These are phyloP conservation scores for Gossypium stocksii DNA, from an alignment of 345 rosid species.

Conservation along the genomic window DNA sequence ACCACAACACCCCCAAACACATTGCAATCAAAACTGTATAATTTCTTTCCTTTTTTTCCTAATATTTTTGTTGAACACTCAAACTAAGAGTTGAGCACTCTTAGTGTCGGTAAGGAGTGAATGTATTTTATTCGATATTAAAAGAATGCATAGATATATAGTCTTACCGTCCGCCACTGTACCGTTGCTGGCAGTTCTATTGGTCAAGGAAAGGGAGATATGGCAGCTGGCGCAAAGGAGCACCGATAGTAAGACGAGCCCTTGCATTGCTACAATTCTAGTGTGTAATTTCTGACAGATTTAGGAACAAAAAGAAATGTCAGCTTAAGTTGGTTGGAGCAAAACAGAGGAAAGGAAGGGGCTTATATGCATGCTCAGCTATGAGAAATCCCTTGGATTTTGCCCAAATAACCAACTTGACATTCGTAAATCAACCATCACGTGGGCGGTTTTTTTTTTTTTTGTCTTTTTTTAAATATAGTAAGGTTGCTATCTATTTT, in stretches of 20 bases:
- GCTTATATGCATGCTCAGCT: background rate
- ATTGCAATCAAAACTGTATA: no score
- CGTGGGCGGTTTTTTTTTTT: background rate
- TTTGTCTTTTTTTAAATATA: background rate
- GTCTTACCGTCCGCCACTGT: background rate
- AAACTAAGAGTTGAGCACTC: no score
- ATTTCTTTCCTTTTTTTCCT: no score
- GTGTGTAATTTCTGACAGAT: background rate
- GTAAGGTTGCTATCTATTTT: no score
- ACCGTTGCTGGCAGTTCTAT: background rate
- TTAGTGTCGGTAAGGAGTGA: no score
- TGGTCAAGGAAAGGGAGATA: background rate
- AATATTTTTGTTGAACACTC: no score
- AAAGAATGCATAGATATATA: background rate
- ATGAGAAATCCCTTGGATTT: background rate
- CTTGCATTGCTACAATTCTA: conserved; percentile 3
- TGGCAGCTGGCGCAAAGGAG: conserved; percentile 14
- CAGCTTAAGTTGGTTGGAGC: background rate
- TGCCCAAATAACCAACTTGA: conserved; percentile 2
- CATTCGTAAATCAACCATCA: background rate
- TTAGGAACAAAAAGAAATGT: background rate
- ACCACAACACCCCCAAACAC: no score
- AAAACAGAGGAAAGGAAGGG: background rate
- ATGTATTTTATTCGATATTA: background rate
- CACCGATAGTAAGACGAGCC: conserved; percentile 9